Evolutionary conservation across 2,329 filamentous ascomycete genomes (phyloP).

Genomic region (Thelonectria discophora): DNA sequence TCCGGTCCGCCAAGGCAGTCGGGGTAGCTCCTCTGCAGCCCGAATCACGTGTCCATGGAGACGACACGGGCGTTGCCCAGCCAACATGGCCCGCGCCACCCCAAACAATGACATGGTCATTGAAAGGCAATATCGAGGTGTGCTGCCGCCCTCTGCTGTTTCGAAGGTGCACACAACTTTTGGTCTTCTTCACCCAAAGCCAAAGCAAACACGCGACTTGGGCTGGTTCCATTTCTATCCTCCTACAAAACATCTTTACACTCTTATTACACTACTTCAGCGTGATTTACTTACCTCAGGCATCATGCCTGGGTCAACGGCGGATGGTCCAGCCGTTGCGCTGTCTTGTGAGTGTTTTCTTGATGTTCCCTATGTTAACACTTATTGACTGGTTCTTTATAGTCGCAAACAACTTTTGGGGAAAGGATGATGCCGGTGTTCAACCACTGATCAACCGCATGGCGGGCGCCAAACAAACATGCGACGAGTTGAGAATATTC

Average conservation of each 20-base stretch:
- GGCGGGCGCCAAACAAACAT: constrained; percentile 92
- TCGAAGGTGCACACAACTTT: constrained; percentile 28
- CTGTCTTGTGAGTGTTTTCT: constrained; percentile 67
- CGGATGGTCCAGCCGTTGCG: constrained; percentile 71
- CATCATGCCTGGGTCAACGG: constrained; percentile 68
- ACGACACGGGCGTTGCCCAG: constrained; percentile 24
- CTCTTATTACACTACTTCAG: constrained; percentile 3
- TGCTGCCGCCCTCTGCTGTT: constrained; percentile 26
- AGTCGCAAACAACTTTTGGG: constrained; percentile 99
- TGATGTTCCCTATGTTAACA: background rate
- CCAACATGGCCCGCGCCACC: constrained; percentile 30
- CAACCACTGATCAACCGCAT: constrained; percentile 91
- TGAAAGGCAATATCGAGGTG: constrained; percentile 10
- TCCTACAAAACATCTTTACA: constrained; percentile 7
- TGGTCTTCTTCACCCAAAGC: constrained; percentile 29
- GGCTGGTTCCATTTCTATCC: constrained; percentile 34
- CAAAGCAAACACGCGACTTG: constrained; percentile 31
- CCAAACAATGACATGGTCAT: constrained; percentile 37
- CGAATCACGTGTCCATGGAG: constrained; percentile 41
- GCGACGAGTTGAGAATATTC: constrained; percentile 91
- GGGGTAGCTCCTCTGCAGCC: constrained; percentile 19
- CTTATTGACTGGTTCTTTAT: constrained; percentile 16
- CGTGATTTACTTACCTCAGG: constrained; percentile 26
- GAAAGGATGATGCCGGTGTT: constrained; percentile 97
- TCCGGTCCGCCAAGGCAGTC: constrained; percentile 41